A percentile compares a stretch with the other conserved stretches of the same genome.
phyloP scores from a whole-genome alignment of 2,329 filamentous ascomycete species.

The Fusarium tuaranense region DNA sequence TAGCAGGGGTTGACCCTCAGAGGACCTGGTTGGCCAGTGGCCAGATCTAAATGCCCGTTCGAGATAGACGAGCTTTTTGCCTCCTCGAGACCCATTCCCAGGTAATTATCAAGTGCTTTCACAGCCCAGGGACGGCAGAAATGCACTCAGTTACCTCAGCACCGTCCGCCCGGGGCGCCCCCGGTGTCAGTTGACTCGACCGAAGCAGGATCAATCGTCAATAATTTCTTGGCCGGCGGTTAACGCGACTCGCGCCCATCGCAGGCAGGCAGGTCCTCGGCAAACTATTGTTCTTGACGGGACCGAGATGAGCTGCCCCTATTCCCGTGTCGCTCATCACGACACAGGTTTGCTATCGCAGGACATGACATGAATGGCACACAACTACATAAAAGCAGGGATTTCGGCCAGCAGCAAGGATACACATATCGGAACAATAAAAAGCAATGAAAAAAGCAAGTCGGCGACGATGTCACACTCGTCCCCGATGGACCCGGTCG shows the following conservation, averaged over 20 bases:
- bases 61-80: conserved; percentile 35
- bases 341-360: neutral
- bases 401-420: conserved; percentile 10
- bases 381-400: neutral
- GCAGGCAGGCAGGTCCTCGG: neutral
- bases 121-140: conserved; percentile 7
- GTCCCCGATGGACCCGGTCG: neutral
- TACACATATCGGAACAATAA: neutral
- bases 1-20: conserved; percentile 20
- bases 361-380: neutral
- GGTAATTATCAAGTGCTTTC: conserved; percentile 1
- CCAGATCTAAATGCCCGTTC: conserved; percentile 37
- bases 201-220: conserved; percentile 6
- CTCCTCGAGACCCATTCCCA: conserved; percentile 1
- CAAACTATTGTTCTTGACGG: neutral
- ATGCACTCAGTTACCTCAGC: conserved; percentile 3
- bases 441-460: conserved; percentile 12
- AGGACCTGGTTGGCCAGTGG: conserved; percentile 37
- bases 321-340: neutral
- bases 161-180: neutral
- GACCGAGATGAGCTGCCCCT: conserved; percentile 5
- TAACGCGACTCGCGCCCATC: conserved; percentile 7
- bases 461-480: conserved; percentile 3
- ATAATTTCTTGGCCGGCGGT: conserved; percentile 5
- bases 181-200: conserved; percentile 12